These are phyloP conservation scores for Botrytis fabae DNA, from an alignment of 2,329 filamentous ascomycete genomes.

Conservation along the genomic window DNA sequence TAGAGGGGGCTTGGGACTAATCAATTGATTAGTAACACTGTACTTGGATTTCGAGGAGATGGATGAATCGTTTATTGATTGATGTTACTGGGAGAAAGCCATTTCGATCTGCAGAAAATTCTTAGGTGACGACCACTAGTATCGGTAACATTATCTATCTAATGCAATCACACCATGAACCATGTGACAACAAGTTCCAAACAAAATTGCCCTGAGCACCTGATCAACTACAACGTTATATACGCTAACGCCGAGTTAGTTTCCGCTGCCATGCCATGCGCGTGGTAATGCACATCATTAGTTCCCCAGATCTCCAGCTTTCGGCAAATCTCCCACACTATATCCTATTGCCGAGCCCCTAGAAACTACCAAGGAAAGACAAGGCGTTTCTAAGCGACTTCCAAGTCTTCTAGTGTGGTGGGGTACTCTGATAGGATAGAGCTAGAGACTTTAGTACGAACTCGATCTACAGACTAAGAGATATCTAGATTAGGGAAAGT, in stretches of 20 bases:
- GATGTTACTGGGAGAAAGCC: background rate
- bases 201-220: background rate
- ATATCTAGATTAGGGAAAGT: background rate
- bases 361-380: background rate
- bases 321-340: background rate
- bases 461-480: background rate
- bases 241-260: background rate
- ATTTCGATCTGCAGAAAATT: fast-evolving
- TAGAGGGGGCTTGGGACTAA: background rate
- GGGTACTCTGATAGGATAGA: background rate
- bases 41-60: background rate
- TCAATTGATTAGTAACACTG: background rate
- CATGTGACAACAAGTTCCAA: background rate
- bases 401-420: background rate
- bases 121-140: background rate
- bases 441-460: background rate
- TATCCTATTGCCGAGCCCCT: background rate
- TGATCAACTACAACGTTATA: background rate
- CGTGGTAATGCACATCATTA: background rate
- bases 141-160: background rate
- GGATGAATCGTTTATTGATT: background rate
- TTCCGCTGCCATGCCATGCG: background rate
- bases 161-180: background rate
- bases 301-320: background rate
- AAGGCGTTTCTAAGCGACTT: background rate